Evolutionary conservation across 805 yeast genomes (phyloP), one percentile per base, ranked within the genome.

Genomic region (Metschnikowia proteae): DNA sequence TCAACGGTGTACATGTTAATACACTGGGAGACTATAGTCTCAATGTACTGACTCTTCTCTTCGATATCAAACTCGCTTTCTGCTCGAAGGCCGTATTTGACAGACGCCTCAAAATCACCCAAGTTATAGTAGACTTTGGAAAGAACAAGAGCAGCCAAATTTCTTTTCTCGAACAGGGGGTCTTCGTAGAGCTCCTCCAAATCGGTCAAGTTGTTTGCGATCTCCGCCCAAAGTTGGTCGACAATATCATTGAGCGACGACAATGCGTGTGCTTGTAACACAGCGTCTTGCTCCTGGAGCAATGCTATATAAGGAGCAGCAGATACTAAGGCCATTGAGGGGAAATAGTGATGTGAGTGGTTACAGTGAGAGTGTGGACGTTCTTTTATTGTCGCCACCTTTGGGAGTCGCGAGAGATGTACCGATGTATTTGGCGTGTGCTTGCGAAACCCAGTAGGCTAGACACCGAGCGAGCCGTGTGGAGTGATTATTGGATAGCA

Each of bases 171-270:
- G 67, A 92, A 94, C 25, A 76, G 67, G 50, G 79, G 77, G 65
- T 92, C 96, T 69, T 94, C 98, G 61, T 84, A 90, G 47, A 94
- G 74, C 55, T 89, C 96, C 71, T 94, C 99, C 60, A 94, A 86
- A 47, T 87, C 90, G 28, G 88, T 75, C 52, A 94, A 81, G 61
- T 80, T 83, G 70, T 94, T 94, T 49, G 99, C 96, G 49, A 94
- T 87, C 73, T 94, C 98, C 3, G 99, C 89, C 99, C 99, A 94
- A 50, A 89, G 77, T 67, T 88, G 91, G 70, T 90, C 96, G 45
- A 89, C 97, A 44, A 86, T 79, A 27, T 73, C 78, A 64, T 90
- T 87, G 56, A 94, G 80, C 17, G 96, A 83, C 48, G 84, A 74
- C 62, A 94, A 78, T 17, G 98, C 99, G 64, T 88, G 88, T 32